phyloP scores from a whole-genome alignment of 768 basidiomycete genomes.

The Cantharellus anzutake region DNA sequence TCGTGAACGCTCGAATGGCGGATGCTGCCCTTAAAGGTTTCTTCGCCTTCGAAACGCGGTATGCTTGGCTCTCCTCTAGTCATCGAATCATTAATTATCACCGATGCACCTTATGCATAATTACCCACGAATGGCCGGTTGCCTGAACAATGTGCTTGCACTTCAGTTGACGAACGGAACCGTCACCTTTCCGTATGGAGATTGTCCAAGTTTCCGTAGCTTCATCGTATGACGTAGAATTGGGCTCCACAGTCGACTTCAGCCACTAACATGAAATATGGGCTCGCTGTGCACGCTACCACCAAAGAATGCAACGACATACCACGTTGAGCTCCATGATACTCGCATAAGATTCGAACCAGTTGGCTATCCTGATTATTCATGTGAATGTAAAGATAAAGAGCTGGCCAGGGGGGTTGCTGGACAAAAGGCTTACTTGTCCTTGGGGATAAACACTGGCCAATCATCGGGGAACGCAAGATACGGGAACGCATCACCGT shows the following conservation, averaged over 20 bases:
- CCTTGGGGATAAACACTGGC: slow-evolving; percentile 4
- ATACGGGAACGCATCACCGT: slow-evolving; percentile 1
- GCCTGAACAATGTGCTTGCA: background rate
- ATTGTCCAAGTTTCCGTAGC: background rate
- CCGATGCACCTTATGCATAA: background rate
- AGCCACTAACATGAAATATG: background rate
- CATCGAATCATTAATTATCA: background rate
- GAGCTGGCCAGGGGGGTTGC: no score
- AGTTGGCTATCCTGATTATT: background rate
- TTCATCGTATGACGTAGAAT: background rate
- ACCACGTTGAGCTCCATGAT: slow-evolving; percentile 5
- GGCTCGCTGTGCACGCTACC: background rate
- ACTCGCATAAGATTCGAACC: slow-evolving; percentile 6
- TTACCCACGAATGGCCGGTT: background rate
- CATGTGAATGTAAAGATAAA: no score
- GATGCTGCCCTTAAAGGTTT: slow-evolving; percentile 16
- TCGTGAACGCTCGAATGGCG: slow-evolving; percentile 15
- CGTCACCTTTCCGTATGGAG: background rate
- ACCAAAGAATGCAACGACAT: background rate
- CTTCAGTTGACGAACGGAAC: background rate
- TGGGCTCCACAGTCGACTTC: background rate
- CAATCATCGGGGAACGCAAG: slow-evolving; percentile 3
- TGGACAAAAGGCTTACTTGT: background rate
- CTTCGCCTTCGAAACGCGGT: slow-evolving; percentile 8
- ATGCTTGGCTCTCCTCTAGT: background rate